Base-by-base conservation (phyloP, 345 rosid genomes). In the Eucalyptus viminalis region DNA sequence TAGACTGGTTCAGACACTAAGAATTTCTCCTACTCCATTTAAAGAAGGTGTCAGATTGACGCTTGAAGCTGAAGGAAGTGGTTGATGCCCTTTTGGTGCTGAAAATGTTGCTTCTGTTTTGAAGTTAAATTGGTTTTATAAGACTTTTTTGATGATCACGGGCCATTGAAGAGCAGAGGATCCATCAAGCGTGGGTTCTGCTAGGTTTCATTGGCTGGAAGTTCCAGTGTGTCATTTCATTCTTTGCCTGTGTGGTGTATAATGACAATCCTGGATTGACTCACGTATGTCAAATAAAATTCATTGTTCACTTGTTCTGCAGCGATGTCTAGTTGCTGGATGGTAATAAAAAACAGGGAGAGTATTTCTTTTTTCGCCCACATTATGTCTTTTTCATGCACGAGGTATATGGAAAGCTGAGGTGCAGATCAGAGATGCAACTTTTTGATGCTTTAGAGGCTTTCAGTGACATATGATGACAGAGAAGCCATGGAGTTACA, bases 31-130 rank as follows among this genome's bases (percentile, higher is more conserved):
- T 49, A 93, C 95, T 87, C 47, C 93, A 88, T 97, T 92, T 90
- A 90, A 86, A 91, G 97, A 96, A 2, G 97, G 98, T 72, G 97
- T 94, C 89, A 94, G 90, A 90, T 65, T 92, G 92, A 97, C 97
- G 12, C 96, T 96, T 11, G 93, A 88, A 87, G 89, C 87, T 91
- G 91, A 94, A 91, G 87, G 92, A 76, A 90, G 87, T 65, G 86
- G 83, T 17, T 89, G 90, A 92, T 81, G 67, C 22, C 69, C 86
- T 88, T 88, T n/a, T 14, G 44, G 40, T 53, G 43, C 67, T 51
- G 15, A 21, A 86, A 51, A 76, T 76, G 83, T 76, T 37, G 83
- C 27, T 76, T 76, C 83, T 34, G 83, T 76, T 37, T 76, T 76
- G 21, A 9, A 37, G 83, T 76, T 76, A 19, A 76, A 76, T 72